Conservation (phyloP, 345 rosid genomes). For the Linum usitatissimum region DNA sequence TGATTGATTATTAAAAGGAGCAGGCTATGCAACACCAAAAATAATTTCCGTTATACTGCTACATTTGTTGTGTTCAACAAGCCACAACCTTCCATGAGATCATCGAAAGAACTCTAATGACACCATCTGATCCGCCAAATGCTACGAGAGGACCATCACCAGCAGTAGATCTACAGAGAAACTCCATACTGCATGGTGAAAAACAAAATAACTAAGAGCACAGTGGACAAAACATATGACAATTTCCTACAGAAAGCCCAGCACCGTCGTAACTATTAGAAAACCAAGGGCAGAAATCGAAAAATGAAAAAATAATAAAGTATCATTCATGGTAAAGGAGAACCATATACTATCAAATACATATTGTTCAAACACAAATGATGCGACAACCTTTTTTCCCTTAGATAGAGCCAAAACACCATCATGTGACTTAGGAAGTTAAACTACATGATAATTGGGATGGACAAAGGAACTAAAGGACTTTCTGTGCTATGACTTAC, state of each 20-base stretch:
- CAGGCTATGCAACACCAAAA: constrained; percentile 13
- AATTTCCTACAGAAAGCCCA: too few species aligned
- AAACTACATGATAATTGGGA: background rate
- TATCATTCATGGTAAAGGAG: too few species aligned
- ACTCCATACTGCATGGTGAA: constrained; percentile 69
- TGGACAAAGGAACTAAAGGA: background rate
- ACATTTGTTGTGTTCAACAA: background rate
- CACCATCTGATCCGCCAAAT: constrained; percentile 96
- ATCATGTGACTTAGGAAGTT: constrained; percentile 1
- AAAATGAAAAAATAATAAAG: too few species aligned
- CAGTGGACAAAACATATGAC: background rate
- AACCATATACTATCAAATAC: background rate
- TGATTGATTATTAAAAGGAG: constrained; percentile 4
- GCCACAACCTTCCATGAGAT: constrained; percentile 89
- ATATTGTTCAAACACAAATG: background rate
- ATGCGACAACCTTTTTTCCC: background rate
- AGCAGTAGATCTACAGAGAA: constrained; percentile 61
- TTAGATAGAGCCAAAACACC: too few species aligned
- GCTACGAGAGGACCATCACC: constrained; percentile 98
- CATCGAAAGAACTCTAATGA: constrained; percentile 98
- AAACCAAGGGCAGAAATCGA: too few species aligned
- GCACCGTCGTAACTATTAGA: too few species aligned
- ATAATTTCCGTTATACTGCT: background rate
- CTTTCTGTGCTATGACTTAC: constrained; percentile 26
- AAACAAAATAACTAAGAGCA: background rate